Evolutionary conservation across 768 basidiomycete genomes (phyloP), one percentile per base, ranked within the genome.

Genomic region (Boletus rubescentipes): DNA sequence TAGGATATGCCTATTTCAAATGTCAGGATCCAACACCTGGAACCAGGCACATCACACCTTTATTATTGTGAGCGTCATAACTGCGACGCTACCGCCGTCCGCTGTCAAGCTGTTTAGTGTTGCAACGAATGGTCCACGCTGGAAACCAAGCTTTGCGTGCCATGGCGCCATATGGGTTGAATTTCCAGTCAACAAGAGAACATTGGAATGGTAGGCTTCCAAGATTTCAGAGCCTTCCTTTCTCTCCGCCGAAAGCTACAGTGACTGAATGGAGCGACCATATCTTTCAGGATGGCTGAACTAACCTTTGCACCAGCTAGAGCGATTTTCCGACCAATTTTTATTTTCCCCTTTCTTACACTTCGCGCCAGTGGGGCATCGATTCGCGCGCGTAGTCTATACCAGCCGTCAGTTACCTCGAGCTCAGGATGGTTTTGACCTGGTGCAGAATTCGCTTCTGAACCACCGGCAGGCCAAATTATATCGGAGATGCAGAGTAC

Each of bases 381-480:
- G 12, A 91, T 76, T 42, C 78, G 78, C 0, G 93, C 90, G 14
- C 85, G 82, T 8, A 98, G 75, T 29, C 86, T 75, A 63, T 99
- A 99, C 97, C 97, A 99, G 14, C 97, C 97, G 66, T 99, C 97
- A 1, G 93, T 94, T n/a, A 98, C 73, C 70, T 98, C 97, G 7
- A 99, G 71, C 58, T 85, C 81, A 0, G 86, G 81, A 60, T 77
- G 70, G 3, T 74, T 65, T 21, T 73, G 73, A 26, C 70, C 62
- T 5, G 73, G 61, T 18, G 69, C 46, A 4, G 74, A 73, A 30
- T 78, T 72, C 1, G 77, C 73, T 23, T 72, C 68, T 3, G 71
- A 54, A 4, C 68, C 69, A 18, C 60, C 59, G 31, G 77, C 66
- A 8, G 77, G 72, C 83, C 84, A 87, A 6, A 71, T 71, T 35